Percentiles rank a stretch among this genome's conserved stretches.
These are phyloP conservation scores for Acanthamoeba divionensis DNA, from an alignment of 208 protist genomes.

Conservation along the genomic window DNA sequence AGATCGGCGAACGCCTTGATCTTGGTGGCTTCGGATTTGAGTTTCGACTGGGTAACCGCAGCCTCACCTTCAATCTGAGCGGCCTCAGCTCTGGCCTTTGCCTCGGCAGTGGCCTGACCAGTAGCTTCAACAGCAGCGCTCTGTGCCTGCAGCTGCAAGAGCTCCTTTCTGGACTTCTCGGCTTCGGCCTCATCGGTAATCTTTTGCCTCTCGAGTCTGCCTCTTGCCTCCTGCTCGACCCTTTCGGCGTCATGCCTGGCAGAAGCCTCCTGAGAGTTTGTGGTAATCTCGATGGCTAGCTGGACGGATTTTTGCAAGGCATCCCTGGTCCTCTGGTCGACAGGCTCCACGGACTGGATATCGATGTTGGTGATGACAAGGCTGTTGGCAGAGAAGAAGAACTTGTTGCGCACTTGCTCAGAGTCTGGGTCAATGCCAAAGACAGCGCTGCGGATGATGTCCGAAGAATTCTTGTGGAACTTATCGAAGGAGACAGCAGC, in stretches of 20 bases:
- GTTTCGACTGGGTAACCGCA: conserved; percentile 78
- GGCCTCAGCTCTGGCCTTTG: conserved; percentile 86
- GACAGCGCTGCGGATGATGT: conserved; percentile 91
- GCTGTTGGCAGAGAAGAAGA: conserved; percentile 88
- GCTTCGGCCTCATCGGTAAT: conserved; percentile 90
- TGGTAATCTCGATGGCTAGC: conserved; percentile 96
- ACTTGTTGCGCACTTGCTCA: conserved; percentile 69
- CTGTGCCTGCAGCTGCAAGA: conserved; percentile 87
- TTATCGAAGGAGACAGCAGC: conserved; percentile 92
- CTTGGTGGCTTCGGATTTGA: conserved; percentile 82
- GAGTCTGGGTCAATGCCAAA: conserved; percentile 87
- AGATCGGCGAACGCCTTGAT: conserved; percentile 84
- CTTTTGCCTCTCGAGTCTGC: conserved; percentile 87
- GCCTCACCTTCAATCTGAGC: conserved; percentile 87
- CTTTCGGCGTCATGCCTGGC: conserved; percentile 88
- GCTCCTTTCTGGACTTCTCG: conserved; percentile 85
- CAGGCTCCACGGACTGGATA: conserved; percentile 91
- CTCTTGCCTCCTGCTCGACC: conserved; percentile 88
- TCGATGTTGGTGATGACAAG: conserved; percentile 93
- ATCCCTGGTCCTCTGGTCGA: conserved; percentile 91
- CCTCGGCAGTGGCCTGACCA: conserved; percentile 89
- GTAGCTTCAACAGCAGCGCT: conserved; percentile 85
- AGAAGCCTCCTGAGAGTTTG: conserved; percentile 92
- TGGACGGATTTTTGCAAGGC: conserved; percentile 95
- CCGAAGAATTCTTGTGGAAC: conserved; percentile 94